Conservation (phyloP, 768 basidiomycete genomes). For the Gymnopilus dilepis region DNA sequence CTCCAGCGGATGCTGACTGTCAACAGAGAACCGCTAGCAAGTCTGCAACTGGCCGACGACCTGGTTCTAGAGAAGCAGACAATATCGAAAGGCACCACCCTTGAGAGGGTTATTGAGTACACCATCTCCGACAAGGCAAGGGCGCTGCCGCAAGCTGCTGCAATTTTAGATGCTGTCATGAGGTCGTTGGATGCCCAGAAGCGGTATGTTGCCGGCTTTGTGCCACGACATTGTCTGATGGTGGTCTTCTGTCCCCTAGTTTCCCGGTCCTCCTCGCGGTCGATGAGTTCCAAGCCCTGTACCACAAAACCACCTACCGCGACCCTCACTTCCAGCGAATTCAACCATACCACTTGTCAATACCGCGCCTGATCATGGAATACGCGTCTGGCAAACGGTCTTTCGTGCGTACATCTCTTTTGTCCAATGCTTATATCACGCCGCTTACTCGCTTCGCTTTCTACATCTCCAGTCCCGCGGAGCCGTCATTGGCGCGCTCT, state of each 20-base stretch:
- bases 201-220: constrained; percentile 62
- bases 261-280: constrained; percentile 82
- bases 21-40: constrained; percentile 52
- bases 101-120: constrained; percentile 61
- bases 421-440: too few relatives aligned
- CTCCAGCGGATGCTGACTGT: constrained; percentile 65
- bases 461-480: constrained; percentile 70
- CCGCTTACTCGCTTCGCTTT: too few relatives aligned
- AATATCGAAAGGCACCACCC: constrained; percentile 51
- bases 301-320: constrained; percentile 68
- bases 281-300: constrained; percentile 88
- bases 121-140: constrained; percentile 54
- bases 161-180: constrained; percentile 63
- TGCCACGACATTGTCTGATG: too few relatives aligned
- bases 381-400: constrained; percentile 71
- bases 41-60: constrained; percentile 46
- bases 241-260: too few relatives aligned
- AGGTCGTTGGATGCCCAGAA: constrained; percentile 67
- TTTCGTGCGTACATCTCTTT: constrained; percentile 57
- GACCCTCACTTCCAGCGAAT: constrained; percentile 74
- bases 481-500: constrained; percentile 74
- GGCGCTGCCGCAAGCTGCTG: constrained; percentile 48
- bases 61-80: constrained; percentile 53
- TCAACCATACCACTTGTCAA: constrained; percentile 76
- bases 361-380: constrained; percentile 80